phyloP scores from a whole-genome alignment of 2,329 filamentous ascomycete species.

The Coleophoma eucalyptorum region DNA sequence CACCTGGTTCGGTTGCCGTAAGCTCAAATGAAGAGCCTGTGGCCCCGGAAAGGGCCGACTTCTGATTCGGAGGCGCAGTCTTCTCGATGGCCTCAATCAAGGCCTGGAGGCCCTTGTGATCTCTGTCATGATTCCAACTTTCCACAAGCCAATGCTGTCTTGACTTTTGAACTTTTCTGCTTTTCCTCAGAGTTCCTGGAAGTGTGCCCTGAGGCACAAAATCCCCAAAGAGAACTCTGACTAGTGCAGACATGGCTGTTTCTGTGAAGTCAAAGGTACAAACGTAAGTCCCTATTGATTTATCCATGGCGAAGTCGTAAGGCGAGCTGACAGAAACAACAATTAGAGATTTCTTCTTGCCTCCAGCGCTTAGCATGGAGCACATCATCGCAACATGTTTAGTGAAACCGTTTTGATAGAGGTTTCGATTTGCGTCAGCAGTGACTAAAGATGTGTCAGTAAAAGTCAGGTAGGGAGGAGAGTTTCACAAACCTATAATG shows the following conservation, averaged over 20 bases:
- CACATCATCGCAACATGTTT: constrained; percentile 97
- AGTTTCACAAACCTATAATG: constrained; percentile 37
- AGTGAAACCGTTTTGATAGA: constrained; percentile 92
- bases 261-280: constrained; percentile 98
- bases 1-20: constrained; percentile 38
- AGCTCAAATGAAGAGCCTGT: constrained; percentile 75
- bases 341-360: constrained; percentile 83
- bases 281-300: constrained; percentile 84
- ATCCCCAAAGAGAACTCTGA: constrained; percentile 81
- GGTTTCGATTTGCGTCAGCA: constrained; percentile 87
- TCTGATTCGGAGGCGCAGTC: constrained; percentile 60
- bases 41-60: constrained; percentile 59
- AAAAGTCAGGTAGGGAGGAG: background rate
- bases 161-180: constrained; percentile 82
- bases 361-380: constrained; percentile 71
- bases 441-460: constrained; percentile 60
- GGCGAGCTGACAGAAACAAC: constrained; percentile 93
- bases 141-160: constrained; percentile 94
- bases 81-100: constrained; percentile 69
- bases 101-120: constrained; percentile 69
- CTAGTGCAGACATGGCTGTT: constrained; percentile 79
- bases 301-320: constrained; percentile 94
- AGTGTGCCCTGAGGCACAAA: constrained; percentile 54
- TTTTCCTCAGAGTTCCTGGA: constrained; percentile 77
- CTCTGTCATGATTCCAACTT: constrained; percentile 76